phyloP scores from a whole-genome alignment of 2,329 filamentous ascomycete species.

The Cladosporium velox region DNA sequence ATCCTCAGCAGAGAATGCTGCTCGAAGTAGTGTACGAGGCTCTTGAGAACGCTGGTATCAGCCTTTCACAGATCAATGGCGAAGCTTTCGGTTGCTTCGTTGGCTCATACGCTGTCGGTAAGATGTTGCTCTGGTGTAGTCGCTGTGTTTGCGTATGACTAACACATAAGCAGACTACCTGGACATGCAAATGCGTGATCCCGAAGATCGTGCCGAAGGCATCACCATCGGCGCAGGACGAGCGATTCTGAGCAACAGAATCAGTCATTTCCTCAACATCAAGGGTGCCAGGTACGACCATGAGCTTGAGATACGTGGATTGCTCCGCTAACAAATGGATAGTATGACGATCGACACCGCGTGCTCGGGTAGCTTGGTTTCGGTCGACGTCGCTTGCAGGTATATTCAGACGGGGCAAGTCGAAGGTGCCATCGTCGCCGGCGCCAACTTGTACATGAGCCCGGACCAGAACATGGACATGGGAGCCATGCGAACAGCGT shows the following conservation, averaged over 20 bases:
- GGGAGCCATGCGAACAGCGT: neutral
- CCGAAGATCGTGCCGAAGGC: neutral
- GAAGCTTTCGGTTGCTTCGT: too few relatives aligned
- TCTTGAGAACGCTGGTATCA: too few relatives aligned
- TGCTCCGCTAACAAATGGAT: neutral
- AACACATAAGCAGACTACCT: neutral
- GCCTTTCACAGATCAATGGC: too few relatives aligned
- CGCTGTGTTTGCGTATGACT: neutral
- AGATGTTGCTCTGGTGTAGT: neutral
- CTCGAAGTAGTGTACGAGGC: too few relatives aligned
- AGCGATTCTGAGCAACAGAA: neutral
- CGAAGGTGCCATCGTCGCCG: neutral
- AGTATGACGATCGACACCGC: neutral
- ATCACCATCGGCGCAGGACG: neutral
- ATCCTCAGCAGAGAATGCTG: too few relatives aligned
- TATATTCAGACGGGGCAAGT: neutral
- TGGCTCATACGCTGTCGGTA: neutral
- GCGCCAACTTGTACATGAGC: neutral
- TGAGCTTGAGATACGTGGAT: neutral
- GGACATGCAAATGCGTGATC: neutral
- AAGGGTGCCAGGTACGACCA: neutral
- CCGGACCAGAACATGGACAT: neutral
- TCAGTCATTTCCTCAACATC: constrained; percentile 3
- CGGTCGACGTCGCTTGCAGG: neutral
- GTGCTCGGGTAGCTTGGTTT: neutral